Evolutionary conservation across 1,284 basidiomycete genomes (phyloP).

Genomic region (Trametes sp.): DNA sequence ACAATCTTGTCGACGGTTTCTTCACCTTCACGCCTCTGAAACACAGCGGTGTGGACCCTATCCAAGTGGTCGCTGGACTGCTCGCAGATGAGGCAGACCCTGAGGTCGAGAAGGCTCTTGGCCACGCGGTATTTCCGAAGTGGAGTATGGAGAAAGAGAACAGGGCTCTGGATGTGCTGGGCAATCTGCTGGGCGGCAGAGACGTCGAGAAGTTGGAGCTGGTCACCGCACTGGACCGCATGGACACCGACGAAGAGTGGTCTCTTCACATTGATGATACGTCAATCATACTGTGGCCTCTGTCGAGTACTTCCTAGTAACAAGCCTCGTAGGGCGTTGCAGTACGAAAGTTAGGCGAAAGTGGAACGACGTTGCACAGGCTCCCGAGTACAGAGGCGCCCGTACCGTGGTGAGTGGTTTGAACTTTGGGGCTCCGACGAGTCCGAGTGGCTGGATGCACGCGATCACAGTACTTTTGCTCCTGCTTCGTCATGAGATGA

Average conservation of each 20-base stretch:
- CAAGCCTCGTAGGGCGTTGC: no score
- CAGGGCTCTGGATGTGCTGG: constrained; percentile 12
- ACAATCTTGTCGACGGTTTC: constrained; percentile 16
- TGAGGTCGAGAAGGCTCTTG: background rate
- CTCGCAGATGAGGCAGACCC: constrained; percentile 11
- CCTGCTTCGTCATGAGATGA: no score
- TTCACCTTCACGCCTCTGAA: background rate
- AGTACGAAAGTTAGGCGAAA: no score
- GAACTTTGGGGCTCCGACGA: no score
- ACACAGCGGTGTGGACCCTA: constrained; percentile 9
- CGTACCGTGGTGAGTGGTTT: no score
- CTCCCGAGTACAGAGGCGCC: no score
- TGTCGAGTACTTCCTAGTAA: no score
- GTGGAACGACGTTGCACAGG: no score
- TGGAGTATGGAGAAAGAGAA: constrained; percentile 12
- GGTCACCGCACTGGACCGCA: constrained; percentile 8
- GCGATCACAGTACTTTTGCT: no score
- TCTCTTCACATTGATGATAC: constrained; percentile 17
- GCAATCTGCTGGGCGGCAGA: constrained; percentile 16
- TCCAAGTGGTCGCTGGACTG: constrained; percentile 11
- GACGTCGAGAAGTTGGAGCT: background rate
- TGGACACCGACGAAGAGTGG: background rate
- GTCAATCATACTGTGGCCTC: constrained; percentile 7
- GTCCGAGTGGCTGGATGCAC: no score
- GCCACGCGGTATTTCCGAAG: background rate